These are phyloP conservation scores for Rheum nobile DNA, from an alignment of 148 eudicot species.

Conservation along the genomic window DNA sequence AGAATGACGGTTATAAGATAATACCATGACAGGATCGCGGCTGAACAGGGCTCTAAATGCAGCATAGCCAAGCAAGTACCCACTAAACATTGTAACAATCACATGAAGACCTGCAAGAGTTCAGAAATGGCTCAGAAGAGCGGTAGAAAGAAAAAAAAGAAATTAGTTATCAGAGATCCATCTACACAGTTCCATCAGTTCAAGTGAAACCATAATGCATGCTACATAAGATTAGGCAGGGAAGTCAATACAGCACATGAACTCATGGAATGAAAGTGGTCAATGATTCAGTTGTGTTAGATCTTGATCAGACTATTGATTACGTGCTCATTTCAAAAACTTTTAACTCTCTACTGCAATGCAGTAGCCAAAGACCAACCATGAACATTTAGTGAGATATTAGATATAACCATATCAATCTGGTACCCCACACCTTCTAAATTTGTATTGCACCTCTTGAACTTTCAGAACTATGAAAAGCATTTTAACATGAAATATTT, in stretches of 20 bases:
- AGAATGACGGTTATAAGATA: background rate
- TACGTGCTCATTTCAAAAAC: background rate
- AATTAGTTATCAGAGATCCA: background rate
- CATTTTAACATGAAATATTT: background rate
- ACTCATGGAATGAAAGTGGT: background rate
- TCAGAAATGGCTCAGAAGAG: background rate
- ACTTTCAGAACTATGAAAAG: background rate
- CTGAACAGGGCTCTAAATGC: conserved; percentile 86
- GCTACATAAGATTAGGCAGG: background rate
- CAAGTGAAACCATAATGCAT: background rate
- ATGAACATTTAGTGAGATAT: background rate
- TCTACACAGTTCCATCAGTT: background rate
- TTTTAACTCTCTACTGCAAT: background rate
- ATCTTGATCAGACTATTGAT: background rate
- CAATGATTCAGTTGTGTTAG: background rate
- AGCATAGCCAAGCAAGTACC: conserved; percentile 75
- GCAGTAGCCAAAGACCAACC: background rate
- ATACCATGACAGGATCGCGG: conserved; percentile 79
- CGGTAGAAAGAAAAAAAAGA: background rate
- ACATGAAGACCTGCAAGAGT: conserved; percentile 74
- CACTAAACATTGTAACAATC: conserved; percentile 68
- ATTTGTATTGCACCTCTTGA: background rate
- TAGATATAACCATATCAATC: background rate
- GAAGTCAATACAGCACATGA: background rate
- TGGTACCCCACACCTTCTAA: background rate